phyloP scores from a whole-genome alignment of 768 basidiomycete genomes.

The Lenzites betulinus region DNA sequence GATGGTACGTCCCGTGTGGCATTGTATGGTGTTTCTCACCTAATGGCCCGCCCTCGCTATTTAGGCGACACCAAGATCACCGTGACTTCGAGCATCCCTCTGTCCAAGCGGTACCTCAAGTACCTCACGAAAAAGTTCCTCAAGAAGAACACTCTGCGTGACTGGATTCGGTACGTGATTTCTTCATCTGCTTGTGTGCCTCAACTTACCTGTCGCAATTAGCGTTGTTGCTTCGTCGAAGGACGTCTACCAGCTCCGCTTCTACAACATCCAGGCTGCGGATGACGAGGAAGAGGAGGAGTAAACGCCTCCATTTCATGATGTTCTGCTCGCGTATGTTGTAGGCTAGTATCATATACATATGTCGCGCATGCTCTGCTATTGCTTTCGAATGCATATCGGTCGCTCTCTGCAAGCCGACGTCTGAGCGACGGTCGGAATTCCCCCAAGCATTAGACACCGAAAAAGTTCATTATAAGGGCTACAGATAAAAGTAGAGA shows the following conservation, averaged over 20 bases:
- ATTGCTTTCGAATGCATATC: conserved; percentile 18
- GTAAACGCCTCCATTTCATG: conserved; percentile 16
- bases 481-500: conserved; percentile 7
- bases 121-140: conserved; percentile 99
- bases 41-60: not conserved
- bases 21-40: not conserved
- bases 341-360: conserved; percentile 22
- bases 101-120: conserved; percentile 98
- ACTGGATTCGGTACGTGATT: conserved; percentile 83
- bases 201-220: not conserved
- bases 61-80: conserved; percentile 80
- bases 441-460: not conserved
- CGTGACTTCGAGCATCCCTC: conserved; percentile 81
- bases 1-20: conserved; percentile 59
- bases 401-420: not conserved
- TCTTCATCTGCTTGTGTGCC: conserved; percentile 3
- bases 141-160: conserved; percentile 94
- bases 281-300: conserved; percentile 62
- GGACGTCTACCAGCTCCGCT: conserved; percentile 91
- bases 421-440: not conserved
- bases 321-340: conserved; percentile 22
- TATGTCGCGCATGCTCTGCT: conserved; percentile 17
- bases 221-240: conserved; percentile 93
- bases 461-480: not conserved
- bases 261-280: conserved; percentile 84